Evolutionary conservation across 352 stramenopile species (phyloP).

Genomic region (Phytophthora cryptogea): DNA sequence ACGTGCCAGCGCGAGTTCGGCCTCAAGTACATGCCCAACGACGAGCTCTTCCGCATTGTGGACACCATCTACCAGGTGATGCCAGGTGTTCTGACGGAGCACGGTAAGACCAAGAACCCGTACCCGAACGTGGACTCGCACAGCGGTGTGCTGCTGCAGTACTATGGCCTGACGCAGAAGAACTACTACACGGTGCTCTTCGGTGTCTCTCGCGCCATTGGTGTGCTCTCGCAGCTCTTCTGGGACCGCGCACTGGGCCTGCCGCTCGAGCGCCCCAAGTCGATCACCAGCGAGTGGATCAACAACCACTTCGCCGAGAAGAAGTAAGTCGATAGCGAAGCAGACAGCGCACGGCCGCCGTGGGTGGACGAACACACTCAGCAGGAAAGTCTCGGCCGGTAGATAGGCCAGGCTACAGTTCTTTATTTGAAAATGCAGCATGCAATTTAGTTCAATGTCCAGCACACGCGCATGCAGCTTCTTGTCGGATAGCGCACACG

Average conservation of each 20-base stretch:
- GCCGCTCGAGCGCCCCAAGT: constrained; percentile 98
- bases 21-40: constrained; percentile 99
- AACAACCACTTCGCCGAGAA: constrained; percentile 93
- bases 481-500: neutral
- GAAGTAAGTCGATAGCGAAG: constrained; percentile 50
- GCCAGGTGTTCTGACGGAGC: constrained; percentile 97
- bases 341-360: constrained; percentile 8
- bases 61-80: constrained; percentile 99
- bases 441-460: constrained; percentile 22
- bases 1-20: constrained; percentile 99
- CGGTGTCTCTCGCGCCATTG: constrained; percentile 97
- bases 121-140: constrained; percentile 99
- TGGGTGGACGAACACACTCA: constrained; percentile 21
- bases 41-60: constrained; percentile 99
- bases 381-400: constrained; percentile 24
- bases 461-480: neutral
- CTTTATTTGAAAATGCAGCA: constrained; percentile 47
- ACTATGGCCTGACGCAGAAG: constrained; percentile 99
- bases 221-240: constrained; percentile 98
- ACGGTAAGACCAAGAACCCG: constrained; percentile 99
- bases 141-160: constrained; percentile 97
- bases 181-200: constrained; percentile 99
- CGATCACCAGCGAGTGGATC: constrained; percentile 98
- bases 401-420: constrained; percentile 31
- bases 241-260: constrained; percentile 97